phyloP scores from a whole-genome alignment of 768 basidiomycete genomes.

The Glaciozyma antarctica region DNA sequence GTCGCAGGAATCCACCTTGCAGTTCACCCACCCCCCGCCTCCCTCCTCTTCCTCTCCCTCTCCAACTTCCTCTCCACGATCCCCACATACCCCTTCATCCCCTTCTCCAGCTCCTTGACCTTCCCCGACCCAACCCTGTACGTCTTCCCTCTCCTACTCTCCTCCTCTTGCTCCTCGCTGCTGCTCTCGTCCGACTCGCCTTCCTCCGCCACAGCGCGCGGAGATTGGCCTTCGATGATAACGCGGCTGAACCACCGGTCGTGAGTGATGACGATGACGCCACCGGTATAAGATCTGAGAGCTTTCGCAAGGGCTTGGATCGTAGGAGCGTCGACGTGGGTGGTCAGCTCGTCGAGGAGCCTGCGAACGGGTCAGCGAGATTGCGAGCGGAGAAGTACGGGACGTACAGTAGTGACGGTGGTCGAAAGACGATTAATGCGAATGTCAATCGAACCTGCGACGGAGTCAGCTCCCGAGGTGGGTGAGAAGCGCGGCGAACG shows the following conservation, averaged over 20 bases:
- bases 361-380: constrained; percentile 38
- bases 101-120: constrained; percentile 35
- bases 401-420: constrained; percentile 43
- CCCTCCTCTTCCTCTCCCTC: constrained; percentile 7
- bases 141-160: constrained; percentile 24
- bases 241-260: constrained; percentile 43
- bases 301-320: constrained; percentile 51
- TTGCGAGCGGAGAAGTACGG: not conserved
- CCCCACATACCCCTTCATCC: constrained; percentile 39
- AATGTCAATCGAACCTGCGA: constrained; percentile 53
- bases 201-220: constrained; percentile 21
- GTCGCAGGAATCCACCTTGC: no score
- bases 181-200: constrained; percentile 33
- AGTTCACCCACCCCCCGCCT: not conserved
- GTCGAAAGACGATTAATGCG: constrained; percentile 48
- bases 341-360: constrained; percentile 51
- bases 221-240: constrained; percentile 34
- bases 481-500: not conserved
- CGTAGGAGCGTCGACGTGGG: constrained; percentile 59
- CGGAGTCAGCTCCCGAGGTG: not conserved
- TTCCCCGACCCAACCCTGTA: constrained; percentile 35
- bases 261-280: constrained; percentile 57
- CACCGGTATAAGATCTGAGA: constrained; percentile 49
- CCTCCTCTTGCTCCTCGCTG: constrained; percentile 30
- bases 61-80: constrained; percentile 35